A percentile compares a stretch with the other conserved stretches of the same genome.
Evolutionary conservation across 495 filamentous ascomycete genomes (phyloP).

Genomic region (Opeltia flavorubescens): DNA sequence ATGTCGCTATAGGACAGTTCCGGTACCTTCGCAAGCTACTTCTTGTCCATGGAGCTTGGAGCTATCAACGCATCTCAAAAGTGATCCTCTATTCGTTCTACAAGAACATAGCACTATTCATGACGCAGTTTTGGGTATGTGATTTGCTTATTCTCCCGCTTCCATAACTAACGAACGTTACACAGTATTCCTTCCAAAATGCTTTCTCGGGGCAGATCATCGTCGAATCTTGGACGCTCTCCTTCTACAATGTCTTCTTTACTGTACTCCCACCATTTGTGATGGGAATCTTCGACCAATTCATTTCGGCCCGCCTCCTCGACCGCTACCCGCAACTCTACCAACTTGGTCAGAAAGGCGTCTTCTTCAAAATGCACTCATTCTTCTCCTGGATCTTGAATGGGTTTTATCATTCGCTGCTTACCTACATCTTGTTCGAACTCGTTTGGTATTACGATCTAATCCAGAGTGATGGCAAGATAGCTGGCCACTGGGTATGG

Average conservation of each 20-base stretch:
- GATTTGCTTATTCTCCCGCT: neutral
- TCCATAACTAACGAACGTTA: slow-evolving; percentile 20
- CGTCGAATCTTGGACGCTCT: slow-evolving; percentile 97
- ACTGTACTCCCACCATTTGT: slow-evolving; percentile 87
- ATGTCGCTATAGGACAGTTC: slow-evolving; percentile 95
- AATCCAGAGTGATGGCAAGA: slow-evolving; percentile 55
- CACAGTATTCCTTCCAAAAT: slow-evolving; percentile 90
- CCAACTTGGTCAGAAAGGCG: slow-evolving; percentile 77
- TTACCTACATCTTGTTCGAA: slow-evolving; percentile 76
- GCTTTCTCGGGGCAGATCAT: slow-evolving; percentile 96
- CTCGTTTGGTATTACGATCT: slow-evolving; percentile 71
- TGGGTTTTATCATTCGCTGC: slow-evolving; percentile 88
- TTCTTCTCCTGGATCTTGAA: slow-evolving; percentile 88
- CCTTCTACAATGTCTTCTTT: slow-evolving; percentile 99
- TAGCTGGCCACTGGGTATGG: slow-evolving; percentile 96
- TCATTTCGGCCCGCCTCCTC: slow-evolving; percentile 87
- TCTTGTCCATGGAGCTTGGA: slow-evolving; percentile 94
- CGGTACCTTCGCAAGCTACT: slow-evolving; percentile 89
- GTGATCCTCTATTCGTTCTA: slow-evolving; percentile 98
- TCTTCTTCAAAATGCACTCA: slow-evolving; percentile 82
- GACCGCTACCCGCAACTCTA: slow-evolving; percentile 97
- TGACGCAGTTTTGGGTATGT: slow-evolving; percentile 97
- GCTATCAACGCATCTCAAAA: slow-evolving; percentile 91
- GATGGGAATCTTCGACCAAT: slow-evolving; percentile 96
- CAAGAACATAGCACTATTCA: slow-evolving; percentile 96